Evolutionary conservation across 139 green algal genomes (phyloP).

Genomic region (Chlorella sp.): DNA sequence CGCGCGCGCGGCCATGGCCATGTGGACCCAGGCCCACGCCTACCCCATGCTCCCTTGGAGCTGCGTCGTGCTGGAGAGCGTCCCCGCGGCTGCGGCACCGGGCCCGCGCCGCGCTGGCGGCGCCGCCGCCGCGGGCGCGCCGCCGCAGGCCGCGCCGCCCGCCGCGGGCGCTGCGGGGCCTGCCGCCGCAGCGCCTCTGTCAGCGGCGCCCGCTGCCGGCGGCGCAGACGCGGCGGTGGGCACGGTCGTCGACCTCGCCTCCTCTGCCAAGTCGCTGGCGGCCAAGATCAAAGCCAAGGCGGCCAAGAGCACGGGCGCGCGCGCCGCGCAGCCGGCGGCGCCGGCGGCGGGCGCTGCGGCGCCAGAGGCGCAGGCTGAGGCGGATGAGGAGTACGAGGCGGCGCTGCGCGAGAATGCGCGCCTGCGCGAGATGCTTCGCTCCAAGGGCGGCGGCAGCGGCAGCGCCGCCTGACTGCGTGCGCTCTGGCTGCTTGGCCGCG

Average conservation of each 20-base stretch:
- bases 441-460: too few relatives aligned
- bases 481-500: too few relatives aligned
- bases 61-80: constrained; percentile 71
- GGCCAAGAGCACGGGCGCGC: too few relatives aligned
- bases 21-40: constrained; percentile 72
- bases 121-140: too few relatives aligned
- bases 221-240: background rate
- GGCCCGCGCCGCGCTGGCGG: background rate
- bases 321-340: too few relatives aligned
- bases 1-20: constrained; percentile 34
- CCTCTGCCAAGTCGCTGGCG: background rate
- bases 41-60: constrained; percentile 83
- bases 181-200: background rate
- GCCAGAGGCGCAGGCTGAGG: too few relatives aligned
- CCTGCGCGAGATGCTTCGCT: background rate
- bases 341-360: too few relatives aligned
- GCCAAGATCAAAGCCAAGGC: background rate
- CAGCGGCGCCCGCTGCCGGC: background rate
- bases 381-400: background rate
- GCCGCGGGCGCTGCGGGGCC: background rate
- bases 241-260: background rate
- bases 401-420: background rate
- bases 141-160: too few relatives aligned
- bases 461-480: too few relatives aligned
- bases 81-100: too few relatives aligned